Percentiles rank a stretch among this genome's conserved stretches.
phyloP scores from a whole-genome alignment of 345 rosid genomes.

The Brassica carinata region DNA sequence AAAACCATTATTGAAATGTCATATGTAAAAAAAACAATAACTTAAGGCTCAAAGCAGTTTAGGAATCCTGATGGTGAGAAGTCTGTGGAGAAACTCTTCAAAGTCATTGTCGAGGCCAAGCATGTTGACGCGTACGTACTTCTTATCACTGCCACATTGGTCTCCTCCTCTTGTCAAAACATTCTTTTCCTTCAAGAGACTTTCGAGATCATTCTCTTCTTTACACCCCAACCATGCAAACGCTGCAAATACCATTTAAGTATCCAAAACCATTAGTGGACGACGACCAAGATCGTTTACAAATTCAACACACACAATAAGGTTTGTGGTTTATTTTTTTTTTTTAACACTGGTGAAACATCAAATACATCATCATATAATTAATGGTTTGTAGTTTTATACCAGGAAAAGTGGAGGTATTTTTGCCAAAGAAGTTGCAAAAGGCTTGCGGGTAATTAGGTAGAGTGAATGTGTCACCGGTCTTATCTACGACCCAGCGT shows the following conservation, averaged over 20 bases:
- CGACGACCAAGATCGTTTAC: neutral
- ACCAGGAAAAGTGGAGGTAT: constrained; percentile 56
- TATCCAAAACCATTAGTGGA: neutral
- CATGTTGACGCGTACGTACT: constrained; percentile 65
- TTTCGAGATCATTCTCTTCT: constrained; percentile 48
- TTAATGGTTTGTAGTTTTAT: neutral
- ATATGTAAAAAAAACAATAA: neutral
- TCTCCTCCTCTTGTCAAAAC: constrained; percentile 59
- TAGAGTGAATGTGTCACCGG: constrained; percentile 46
- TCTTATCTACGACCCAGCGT: constrained; percentile 41
- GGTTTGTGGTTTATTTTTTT: too few relatives aligned
- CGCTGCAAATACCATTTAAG: constrained; percentile 38
- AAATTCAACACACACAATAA: neutral
- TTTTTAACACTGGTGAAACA: too few relatives aligned
- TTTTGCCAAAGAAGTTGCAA: constrained; percentile 61
- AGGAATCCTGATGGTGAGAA: constrained; percentile 43
- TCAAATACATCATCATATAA: neutral
- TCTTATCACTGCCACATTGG: constrained; percentile 49
- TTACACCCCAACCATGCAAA: constrained; percentile 81
- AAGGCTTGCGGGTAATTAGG: constrained; percentile 48
- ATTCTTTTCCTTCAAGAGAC: constrained; percentile 47
- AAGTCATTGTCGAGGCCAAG: constrained; percentile 56
- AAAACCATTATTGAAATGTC: neutral
- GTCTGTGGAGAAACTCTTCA: constrained; percentile 54
- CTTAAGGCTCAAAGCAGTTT: constrained; percentile 26